Evolutionary conservation across 2,329 filamentous ascomycete genomes (phyloP).

Genomic region (Daldinia sp.): DNA sequence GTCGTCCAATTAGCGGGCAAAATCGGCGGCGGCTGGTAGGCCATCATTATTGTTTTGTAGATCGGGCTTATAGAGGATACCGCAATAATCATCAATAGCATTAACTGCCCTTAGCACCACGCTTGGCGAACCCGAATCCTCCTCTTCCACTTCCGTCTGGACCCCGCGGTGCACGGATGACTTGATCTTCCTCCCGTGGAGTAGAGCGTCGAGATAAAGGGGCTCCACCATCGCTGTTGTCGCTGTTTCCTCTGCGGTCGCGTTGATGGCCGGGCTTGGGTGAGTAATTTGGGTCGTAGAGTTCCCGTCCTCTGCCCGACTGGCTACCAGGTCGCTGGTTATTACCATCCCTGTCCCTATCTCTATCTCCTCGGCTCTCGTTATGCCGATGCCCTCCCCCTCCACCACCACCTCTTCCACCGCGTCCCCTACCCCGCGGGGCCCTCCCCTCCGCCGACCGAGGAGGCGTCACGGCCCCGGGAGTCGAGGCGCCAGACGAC

Average conservation of each 20-base stretch:
- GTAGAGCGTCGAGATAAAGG: conserved; percentile 53
- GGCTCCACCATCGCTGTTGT: conserved; percentile 48
- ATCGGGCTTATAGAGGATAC: conserved; percentile 38
- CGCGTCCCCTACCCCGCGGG: conserved; percentile 58
- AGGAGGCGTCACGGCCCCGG: conserved; percentile 69
- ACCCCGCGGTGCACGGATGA: conserved; percentile 77
- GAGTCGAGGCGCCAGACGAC: conserved; percentile 66
- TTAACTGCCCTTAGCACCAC: conserved; percentile 65
- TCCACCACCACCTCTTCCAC: conserved; percentile 52
- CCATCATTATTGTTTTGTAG: conserved; percentile 10
- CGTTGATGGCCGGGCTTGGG: conserved; percentile 66
- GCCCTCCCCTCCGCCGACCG: conserved; percentile 56
- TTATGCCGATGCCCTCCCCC: conserved; percentile 46
- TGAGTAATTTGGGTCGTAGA: conserved; percentile 80
- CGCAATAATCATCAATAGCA: conserved; percentile 32
- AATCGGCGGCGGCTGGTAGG: conserved; percentile 93
- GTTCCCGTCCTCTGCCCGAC: conserved; percentile 58
- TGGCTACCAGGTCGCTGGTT: conserved; percentile 46
- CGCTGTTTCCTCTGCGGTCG: conserved; percentile 50
- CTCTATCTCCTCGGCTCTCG: conserved; percentile 45
- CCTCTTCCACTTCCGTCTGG: conserved; percentile 80
- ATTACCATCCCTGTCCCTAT: conserved; percentile 21
- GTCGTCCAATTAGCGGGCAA: conserved; percentile 90
- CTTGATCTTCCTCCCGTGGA: conserved; percentile 68
- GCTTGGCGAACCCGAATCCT: conserved; percentile 77